Base-by-base conservation (phyloP, 2,329 filamentous ascomycete genomes). In the Ophiostoma ips region DNA sequence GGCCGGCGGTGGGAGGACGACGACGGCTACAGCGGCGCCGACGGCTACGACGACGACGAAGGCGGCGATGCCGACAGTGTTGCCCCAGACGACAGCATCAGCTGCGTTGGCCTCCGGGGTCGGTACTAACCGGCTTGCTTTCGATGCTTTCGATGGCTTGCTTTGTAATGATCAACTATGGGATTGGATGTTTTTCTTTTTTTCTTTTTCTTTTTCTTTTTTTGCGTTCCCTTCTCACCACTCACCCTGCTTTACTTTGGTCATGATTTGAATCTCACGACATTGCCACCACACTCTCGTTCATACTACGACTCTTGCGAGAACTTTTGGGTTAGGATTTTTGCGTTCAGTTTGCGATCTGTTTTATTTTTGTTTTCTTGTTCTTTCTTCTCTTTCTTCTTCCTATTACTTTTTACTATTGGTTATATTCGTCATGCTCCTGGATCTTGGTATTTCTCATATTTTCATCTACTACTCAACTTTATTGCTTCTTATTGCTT, bases 1-100 rank as follows among this genome's bases (percentile, higher is more conserved):
- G 41, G n/a, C 9, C n/a, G 31, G 9, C 44, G 50, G 28, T 49
- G 54, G 53, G 48, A 54, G 10, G 48, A 52, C 15, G 46, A 45
- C 21, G 46, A 45, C 52, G 18, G 52, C 38, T 30, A 44, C 24
- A 38, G 15, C 18, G 35, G 51, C 18, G 40, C 52, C 28, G 50
- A 50, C 19, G 36, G 35, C 40, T 24, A 35, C 7, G 30, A 34
- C 15, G 28, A 50, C 16, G 46, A 52, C 30, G 43, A 52, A 30
- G 46, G 52, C 8, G 69, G 64, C 48, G 40, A 43, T 31, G 40
- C 24, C 40, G 70, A 67, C 46, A 79, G 74, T 56, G 65, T 81
- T 34, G 75, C 71, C 40, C 77, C 77, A 2, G 73, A 71, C 57
- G 77, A 81, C 59, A 81, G 77, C 58, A 77, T 81, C 50, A 79